phyloP scores from a whole-genome alignment of 2,329 filamentous ascomycete genomes.

The Berkeleyomyces rouxiae region DNA sequence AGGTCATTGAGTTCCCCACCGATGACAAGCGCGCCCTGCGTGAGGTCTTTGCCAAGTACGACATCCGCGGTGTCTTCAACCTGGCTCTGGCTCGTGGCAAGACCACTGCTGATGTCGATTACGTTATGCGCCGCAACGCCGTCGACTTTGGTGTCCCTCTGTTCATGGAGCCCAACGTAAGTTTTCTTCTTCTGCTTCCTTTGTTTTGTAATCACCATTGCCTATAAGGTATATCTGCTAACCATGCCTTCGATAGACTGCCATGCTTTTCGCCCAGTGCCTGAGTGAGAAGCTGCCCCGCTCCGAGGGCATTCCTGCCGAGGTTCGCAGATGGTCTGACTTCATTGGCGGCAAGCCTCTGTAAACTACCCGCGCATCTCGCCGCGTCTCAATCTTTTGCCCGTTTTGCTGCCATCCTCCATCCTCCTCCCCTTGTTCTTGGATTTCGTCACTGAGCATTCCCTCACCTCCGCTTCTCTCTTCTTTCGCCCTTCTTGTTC shows the following conservation, averaged over 20 bases:
- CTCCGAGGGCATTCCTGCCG: slow-evolving; percentile 69
- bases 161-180: slow-evolving; percentile 96
- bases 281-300: slow-evolving; percentile 93
- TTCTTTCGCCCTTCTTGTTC: neutral
- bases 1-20: slow-evolving; percentile 93
- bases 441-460: neutral
- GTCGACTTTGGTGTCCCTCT: slow-evolving; percentile 96
- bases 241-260: slow-evolving; percentile 46
- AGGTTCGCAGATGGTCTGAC: slow-evolving; percentile 89
- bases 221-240: slow-evolving; percentile 17
- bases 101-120: slow-evolving; percentile 80
- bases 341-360: slow-evolving; percentile 79
- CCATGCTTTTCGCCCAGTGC: slow-evolving; percentile 87
- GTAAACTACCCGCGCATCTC: slow-evolving; percentile 29
- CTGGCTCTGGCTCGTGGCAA: slow-evolving; percentile 69
- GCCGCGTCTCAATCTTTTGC: neutral
- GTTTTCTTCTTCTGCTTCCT: slow-evolving; percentile 19
- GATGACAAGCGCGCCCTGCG: slow-evolving; percentile 88
- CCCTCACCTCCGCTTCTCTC: neutral
- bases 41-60: slow-evolving; percentile 91
- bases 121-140: slow-evolving; percentile 87
- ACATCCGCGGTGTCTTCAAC: slow-evolving; percentile 94
- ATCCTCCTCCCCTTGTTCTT: neutral
- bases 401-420: neutral
- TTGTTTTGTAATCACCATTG: neutral